Percentiles rank a stretch among this genome's conserved stretches.
Evolutionary conservation across 2,329 filamentous ascomycete species (phyloP).

Genomic region (Alternaria viburni): DNA sequence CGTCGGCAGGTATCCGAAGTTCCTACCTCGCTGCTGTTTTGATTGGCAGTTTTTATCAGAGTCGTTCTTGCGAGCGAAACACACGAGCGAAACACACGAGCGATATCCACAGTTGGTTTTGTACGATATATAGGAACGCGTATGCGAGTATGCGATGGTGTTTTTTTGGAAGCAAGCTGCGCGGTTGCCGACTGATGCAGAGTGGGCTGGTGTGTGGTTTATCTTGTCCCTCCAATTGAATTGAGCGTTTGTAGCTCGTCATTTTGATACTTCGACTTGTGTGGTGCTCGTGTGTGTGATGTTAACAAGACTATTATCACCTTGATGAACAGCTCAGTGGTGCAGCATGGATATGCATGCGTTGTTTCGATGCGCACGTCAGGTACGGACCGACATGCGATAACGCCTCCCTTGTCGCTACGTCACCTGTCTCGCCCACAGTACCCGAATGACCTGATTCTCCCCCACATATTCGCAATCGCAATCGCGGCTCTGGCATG

Average conservation of each 20-base stretch:
- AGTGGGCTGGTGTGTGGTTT: neutral
- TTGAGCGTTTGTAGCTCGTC: neutral
- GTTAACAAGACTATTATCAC: neutral
- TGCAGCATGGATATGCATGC: neutral
- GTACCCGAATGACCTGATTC: neutral
- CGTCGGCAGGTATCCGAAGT: neutral
- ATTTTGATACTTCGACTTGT: neutral
- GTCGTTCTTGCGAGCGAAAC: neutral
- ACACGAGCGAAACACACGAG: neutral
- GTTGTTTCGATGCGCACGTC: neutral
- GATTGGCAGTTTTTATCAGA: neutral
- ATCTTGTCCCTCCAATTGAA: neutral
- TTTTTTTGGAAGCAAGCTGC: neutral
- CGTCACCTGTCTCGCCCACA: neutral
- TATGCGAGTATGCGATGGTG: neutral
- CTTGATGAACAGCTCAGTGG: neutral
- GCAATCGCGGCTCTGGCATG: neutral
- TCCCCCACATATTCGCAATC: neutral
- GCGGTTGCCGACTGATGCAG: neutral
- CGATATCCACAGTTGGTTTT: neutral
- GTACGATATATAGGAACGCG: neutral
- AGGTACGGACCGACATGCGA: neutral
- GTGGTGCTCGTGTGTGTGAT: neutral
- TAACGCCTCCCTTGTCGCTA: neutral
- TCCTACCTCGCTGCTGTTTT: neutral